Base-by-base conservation (phyloP, 257 asterid species). In the Lantana camara region DNA sequence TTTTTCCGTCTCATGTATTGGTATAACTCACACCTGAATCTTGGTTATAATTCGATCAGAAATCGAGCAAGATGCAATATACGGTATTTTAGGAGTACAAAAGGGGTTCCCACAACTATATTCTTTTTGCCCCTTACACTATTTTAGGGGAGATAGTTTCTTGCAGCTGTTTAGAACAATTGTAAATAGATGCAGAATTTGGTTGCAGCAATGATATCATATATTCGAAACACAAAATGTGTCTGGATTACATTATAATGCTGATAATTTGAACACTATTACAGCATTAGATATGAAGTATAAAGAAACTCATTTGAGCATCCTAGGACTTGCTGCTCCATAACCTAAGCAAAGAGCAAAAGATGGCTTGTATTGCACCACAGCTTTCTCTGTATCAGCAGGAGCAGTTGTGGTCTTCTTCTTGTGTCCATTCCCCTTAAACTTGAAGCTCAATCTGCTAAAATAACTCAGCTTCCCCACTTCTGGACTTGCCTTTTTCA, bases 1-100 rank as follows among this genome's bases (percentile, higher is more conserved):
- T 86, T 20, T 84, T 94, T 94, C 96, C 95, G 17, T 27, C 79
- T 67, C 84, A 79, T 53, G 70, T 73, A 64, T 72, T 91, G 79
- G 94, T 84, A 67, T 91, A 75, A 66, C 35, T 6, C 37, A 51
- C 35, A 48, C n/a, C 48, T 46, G n/a, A 55, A 51, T 8, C 44
- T 52, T 38, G 9, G 48, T 55, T 19, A 20, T 24, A 27, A 21
- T 20, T 19, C 21, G 57, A 24, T 52, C 32, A 60, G n/a, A 55
- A 41, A 6, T 44, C 58, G n/a, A 52, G n/a, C 63, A 53, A 27
- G 67, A 50, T 44, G 38, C 22, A 34, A 47, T 32, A n/a, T n/a
- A n/a, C n/a, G n/a, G n/a, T n/a, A n/a, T n/a, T 17, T 19, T 2
- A 27, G 32, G 2, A 27, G 38, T 47, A 19, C 47, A 17, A 60